Evolutionary conservation across 768 basidiomycete genomes (phyloP).

Genomic region (Termitomyces sp.): DNA sequence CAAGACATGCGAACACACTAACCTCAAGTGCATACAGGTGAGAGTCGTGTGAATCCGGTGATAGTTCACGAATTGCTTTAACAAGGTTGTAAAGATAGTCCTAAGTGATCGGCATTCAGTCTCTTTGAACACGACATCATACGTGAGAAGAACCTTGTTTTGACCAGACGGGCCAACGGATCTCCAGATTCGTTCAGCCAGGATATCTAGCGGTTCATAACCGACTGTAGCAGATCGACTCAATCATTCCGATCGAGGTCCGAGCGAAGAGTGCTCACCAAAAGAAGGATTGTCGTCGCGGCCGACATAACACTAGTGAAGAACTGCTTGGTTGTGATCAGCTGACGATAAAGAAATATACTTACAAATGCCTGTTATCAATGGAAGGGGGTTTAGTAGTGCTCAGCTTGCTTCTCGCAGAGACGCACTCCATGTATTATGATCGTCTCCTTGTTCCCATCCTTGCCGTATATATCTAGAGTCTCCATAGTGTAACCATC

Average conservation of each 20-base stretch:
- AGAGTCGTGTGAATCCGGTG: constrained; percentile 71
- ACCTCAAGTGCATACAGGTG: constrained; percentile 81
- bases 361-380: constrained; percentile 53
- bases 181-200: constrained; percentile 69
- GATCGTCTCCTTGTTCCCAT: constrained; percentile 50
- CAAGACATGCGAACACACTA: constrained; percentile 13
- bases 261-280: constrained; percentile 41
- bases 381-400: constrained; percentile 13
- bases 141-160: constrained; percentile 68
- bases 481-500: constrained; percentile 89
- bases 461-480: constrained; percentile 67
- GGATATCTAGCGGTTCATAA: constrained; percentile 68
- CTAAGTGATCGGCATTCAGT: constrained; percentile 33
- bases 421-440: constrained; percentile 52
- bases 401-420: background rate
- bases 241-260: background rate
- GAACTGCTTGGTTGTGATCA: background rate
- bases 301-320: constrained; percentile 78
- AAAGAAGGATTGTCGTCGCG: constrained; percentile 87
- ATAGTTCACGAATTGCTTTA: constrained; percentile 68
- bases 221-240: constrained; percentile 54
- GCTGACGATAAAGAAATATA: constrained; percentile 4
- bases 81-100: constrained; percentile 86
- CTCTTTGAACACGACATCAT: background rate
- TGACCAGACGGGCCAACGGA: constrained; percentile 85